Evolutionary conservation across 2,329 filamentous ascomycete species (phyloP).

Genomic region (Ophiostoma montium): DNA sequence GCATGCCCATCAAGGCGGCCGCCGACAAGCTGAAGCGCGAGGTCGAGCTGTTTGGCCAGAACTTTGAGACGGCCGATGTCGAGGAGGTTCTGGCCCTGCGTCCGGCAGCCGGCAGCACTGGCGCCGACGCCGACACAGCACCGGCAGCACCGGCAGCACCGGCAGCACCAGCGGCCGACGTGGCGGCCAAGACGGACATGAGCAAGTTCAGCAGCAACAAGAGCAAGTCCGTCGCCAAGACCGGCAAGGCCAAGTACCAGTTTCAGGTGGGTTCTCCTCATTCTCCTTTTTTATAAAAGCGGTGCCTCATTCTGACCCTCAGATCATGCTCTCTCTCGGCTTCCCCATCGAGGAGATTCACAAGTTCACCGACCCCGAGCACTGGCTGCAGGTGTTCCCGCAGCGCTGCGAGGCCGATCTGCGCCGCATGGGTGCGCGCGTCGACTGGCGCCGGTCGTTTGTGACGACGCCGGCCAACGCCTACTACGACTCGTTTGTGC

Average conservation of each 20-base stretch:
- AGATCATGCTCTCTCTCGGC: constrained; percentile 72
- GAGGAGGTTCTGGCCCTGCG: constrained; percentile 35
- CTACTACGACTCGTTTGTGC: constrained; percentile 88
- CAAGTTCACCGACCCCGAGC: constrained; percentile 60
- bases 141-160: constrained; percentile 44
- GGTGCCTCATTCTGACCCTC: constrained; percentile 20
- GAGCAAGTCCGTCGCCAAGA: constrained; percentile 81
- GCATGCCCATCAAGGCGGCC: constrained; percentile 96
- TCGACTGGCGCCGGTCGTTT: constrained; percentile 87
- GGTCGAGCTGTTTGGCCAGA: constrained; percentile 73
- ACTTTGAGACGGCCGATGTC: constrained; percentile 52
- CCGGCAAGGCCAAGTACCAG: constrained; percentile 88
- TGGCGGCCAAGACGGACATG: constrained; percentile 57
- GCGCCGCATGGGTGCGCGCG: constrained; percentile 67
- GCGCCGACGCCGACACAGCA: constrained; percentile 73
- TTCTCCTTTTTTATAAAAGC: no score
- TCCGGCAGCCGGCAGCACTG: constrained; percentile 38
- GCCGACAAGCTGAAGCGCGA: constrained; percentile 85
- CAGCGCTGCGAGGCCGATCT: constrained; percentile 63
- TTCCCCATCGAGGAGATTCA: constrained; percentile 82
- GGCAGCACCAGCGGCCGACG: constrained; percentile 26
- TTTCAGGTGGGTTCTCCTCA: constrained; percentile 33
- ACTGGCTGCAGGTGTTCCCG: constrained; percentile 90
- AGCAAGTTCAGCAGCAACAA: constrained; percentile 90
- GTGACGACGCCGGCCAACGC: constrained; percentile 95